Conservation (phyloP, 257 asterid species). For the Rubia yunnanensis region DNA sequence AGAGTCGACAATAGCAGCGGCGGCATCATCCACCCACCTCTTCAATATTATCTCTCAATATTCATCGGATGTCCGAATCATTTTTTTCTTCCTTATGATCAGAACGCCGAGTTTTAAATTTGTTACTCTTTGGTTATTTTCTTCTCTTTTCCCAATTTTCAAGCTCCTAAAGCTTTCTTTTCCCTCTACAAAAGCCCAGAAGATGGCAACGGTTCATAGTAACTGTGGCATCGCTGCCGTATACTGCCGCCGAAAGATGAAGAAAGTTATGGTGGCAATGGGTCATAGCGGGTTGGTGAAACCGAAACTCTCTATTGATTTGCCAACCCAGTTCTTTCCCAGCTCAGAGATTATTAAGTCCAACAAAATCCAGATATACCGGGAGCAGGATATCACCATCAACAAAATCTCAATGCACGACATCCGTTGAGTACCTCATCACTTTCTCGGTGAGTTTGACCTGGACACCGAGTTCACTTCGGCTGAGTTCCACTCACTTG, state of each 20-base stretch:
- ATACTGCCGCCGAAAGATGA: constrained; percentile 22
- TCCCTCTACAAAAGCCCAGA: neutral
- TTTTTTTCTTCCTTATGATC: constrained; percentile 34
- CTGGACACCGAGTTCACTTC: constrained; percentile 54
- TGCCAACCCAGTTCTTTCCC: constrained; percentile 50
- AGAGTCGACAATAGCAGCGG: no score
- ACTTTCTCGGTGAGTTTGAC: constrained; percentile 67
- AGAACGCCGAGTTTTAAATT: constrained; percentile 17
- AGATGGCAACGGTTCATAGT: constrained; percentile 22
- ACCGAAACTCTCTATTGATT: constrained; percentile 71
- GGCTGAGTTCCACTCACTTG: constrained; percentile 42
- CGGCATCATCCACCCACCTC: no score
- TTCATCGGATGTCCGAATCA: neutral
- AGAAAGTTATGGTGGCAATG: constrained; percentile 51
- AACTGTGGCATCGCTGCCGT: constrained; percentile 11
- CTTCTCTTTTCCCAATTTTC: constrained; percentile 7
- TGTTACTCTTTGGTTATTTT: constrained; percentile 8
- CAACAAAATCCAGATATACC: constrained; percentile 72
- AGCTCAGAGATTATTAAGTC: constrained; percentile 71
- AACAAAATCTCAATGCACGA: constrained; percentile 60
- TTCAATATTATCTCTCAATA: neutral
- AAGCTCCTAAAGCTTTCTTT: neutral
- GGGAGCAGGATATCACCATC: constrained; percentile 60
- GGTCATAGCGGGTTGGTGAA: constrained; percentile 93
- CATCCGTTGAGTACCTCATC: constrained; percentile 54